These are phyloP conservation scores for Edaphochlamys debaryana DNA, from an alignment of 139 green algal genomes.

Conservation along the genomic window DNA sequence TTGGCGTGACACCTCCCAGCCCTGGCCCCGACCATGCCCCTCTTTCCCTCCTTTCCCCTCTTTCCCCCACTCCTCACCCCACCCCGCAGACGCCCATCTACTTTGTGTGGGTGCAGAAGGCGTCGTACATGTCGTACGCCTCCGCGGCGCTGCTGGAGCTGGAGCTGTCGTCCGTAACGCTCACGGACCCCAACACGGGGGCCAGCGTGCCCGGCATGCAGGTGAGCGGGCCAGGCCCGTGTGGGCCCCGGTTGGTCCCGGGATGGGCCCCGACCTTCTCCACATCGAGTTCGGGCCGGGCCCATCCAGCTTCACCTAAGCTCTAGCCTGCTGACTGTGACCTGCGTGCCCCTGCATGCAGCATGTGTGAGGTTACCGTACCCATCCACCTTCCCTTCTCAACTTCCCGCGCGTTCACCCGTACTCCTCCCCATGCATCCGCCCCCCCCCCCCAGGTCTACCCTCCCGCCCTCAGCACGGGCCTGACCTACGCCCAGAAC, in stretches of 20 bases:
- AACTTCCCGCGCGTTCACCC: no score
- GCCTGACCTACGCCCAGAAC: constrained; percentile 23
- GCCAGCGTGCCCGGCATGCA: constrained; percentile 11
- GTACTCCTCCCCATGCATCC: no score
- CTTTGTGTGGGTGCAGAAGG: constrained; percentile 68
- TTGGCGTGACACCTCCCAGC: no score
- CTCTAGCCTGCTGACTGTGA: background rate
- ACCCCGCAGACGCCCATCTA: constrained; percentile 53
- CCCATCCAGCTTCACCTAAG: background rate
- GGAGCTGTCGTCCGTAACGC: constrained; percentile 38
- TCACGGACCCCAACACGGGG: background rate
- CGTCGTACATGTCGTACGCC: constrained; percentile 69
- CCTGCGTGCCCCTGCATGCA: no score
- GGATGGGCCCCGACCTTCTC: no score
- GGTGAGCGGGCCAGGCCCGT: background rate
- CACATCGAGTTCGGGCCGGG: background rate
- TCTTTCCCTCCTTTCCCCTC: no score
- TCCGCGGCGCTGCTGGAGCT: constrained; percentile 50
- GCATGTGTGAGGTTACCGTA: no score
- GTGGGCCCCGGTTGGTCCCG: no score
- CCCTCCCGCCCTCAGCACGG: constrained; percentile 3
- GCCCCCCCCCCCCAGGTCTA: background rate
- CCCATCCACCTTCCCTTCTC: no score
- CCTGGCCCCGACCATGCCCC: no score
- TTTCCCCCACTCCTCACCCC: background rate